phyloP scores from a whole-genome alignment of 257 asterid genomes.

The Buddleja alternifolia region DNA sequence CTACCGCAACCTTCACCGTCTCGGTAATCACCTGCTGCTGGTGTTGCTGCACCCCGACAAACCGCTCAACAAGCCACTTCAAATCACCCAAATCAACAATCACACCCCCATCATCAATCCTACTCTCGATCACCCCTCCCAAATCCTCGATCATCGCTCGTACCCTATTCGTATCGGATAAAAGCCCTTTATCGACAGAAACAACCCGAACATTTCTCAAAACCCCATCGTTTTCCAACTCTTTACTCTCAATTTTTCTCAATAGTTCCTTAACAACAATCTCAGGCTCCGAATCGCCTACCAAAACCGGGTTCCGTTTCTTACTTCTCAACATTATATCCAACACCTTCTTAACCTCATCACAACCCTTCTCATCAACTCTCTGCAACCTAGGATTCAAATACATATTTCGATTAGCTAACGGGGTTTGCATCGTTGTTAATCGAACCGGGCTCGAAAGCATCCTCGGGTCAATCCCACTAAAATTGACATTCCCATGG shows the following conservation, averaged over 20 bases:
- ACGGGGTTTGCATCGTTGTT: conserved; percentile 13
- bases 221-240: conserved; percentile 42
- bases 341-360: conserved; percentile 52
- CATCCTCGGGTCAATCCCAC: conserved; percentile 37
- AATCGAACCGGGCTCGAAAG: conserved; percentile 27
- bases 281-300: conserved; percentile 70
- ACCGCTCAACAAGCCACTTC: conserved; percentile 78
- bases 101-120: conserved; percentile 49
- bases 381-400: conserved; percentile 32
- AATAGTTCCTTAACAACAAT: conserved; percentile 55
- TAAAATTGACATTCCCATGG: conserved; percentile 31
- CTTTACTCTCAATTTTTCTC: conserved; percentile 48
- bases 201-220: conserved; percentile 52
- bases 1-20: conserved; percentile 50
- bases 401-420: conserved; percentile 7
- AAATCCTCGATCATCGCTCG: conserved; percentile 53
- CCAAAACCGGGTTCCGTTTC: conserved; percentile 74
- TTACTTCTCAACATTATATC: conserved; percentile 59
- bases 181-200: conserved; percentile 49
- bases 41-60: conserved; percentile 34
- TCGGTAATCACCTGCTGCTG: conserved; percentile 51
- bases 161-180: conserved; percentile 38
- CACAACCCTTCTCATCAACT: conserved; percentile 38
- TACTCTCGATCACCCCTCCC: conserved; percentile 50
- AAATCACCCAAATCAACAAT: conserved; percentile 82